A percentile compares a stretch with the other conserved stretches of the same genome.
Conservation (phyloP, 2,329 filamentous ascomycete species). For the Dactylellina drechsleri region DNA sequence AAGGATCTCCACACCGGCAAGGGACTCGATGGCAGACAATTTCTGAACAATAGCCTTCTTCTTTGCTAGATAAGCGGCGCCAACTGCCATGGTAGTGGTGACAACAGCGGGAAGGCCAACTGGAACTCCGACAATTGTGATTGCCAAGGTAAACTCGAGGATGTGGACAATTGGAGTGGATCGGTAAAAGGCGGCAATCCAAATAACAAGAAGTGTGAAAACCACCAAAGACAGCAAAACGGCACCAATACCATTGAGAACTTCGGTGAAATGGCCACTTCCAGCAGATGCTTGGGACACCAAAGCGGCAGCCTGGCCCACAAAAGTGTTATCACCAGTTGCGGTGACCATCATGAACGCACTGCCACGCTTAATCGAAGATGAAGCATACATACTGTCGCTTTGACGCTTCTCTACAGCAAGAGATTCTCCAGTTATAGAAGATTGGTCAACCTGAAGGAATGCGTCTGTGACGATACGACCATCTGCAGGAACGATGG, state of each 20-base stretch:
- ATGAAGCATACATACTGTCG: constrained; percentile 85
- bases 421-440: constrained; percentile 90
- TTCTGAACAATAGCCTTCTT: constrained; percentile 95
- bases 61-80: constrained; percentile 88
- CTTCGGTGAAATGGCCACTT: constrained; percentile 88
- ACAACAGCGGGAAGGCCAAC: constrained; percentile 93
- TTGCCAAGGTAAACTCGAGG: constrained; percentile 84
- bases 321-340: too few relatives aligned
- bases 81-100: constrained; percentile 93
- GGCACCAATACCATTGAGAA: constrained; percentile 86
- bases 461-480: constrained; percentile 84
- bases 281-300: constrained; percentile 79
- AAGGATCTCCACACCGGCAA: constrained; percentile 91
- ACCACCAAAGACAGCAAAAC: constrained; percentile 82
- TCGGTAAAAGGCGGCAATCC: constrained; percentile 89
- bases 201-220: constrained; percentile 81
- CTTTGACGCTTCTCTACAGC: constrained; percentile 87
- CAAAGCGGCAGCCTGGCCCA: constrained; percentile 70
- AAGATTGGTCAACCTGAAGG: constrained; percentile 89
- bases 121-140: constrained; percentile 90
- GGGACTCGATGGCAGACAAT: constrained; percentile 88
- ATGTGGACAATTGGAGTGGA: constrained; percentile 82
- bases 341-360: constrained; percentile 62
- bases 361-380: constrained; percentile 87
- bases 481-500: constrained; percentile 89